Evolutionary conservation across 2,329 filamentous ascomycete species (phyloP), one percentile per base, ranked within the genome.

Genomic region (Aspergillus udagawae): DNA sequence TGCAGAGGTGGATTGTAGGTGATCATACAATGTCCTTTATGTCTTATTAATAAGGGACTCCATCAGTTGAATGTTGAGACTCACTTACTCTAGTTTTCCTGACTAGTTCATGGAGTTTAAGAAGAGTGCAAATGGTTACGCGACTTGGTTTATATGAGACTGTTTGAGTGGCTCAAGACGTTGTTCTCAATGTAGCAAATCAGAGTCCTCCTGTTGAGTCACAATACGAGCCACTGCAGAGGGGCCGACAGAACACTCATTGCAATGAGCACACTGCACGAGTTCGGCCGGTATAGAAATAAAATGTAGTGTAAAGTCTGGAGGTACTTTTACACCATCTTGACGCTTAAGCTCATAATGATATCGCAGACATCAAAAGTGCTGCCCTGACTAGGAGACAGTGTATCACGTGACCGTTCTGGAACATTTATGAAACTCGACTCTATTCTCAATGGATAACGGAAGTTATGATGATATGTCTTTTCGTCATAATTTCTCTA

Each of bases 401-500:
- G 1, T 1, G 1, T 14, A 2, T 21, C 42, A 45, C 42, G 42
- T 45, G 42, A 45, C 10, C 4, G 2, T 10, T 2, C 9, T 17
- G 2, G 5, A 17, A 7, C 32, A 17, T 17, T 17, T 17, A 38
- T 3, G 14, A 3, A 38, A 17, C 12, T 21, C 20, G 21, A 21
- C 4, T 21, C 9, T 44, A 44, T 21, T 21, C 20, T 44, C 20
- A 44, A 20, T 21, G 20, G 10, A 9, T 4, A 44, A 10, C 21
- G 1, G 17, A 10, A 44, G 21, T 7, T 17, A 49, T 29, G 4
- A 44, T n/a, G 25, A 47, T 53, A 10, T 41, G 10, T 56, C 53
- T 55, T 63, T 61, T 62, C 58, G 56, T 64, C 58, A 60, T 61
- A 61, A 60, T 38, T 48, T 51, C 62, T 23, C 44, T 57, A 52